Conservation (phyloP, 495 filamentous ascomycete genomes). For the Amphirosellinia nigrospora region DNA sequence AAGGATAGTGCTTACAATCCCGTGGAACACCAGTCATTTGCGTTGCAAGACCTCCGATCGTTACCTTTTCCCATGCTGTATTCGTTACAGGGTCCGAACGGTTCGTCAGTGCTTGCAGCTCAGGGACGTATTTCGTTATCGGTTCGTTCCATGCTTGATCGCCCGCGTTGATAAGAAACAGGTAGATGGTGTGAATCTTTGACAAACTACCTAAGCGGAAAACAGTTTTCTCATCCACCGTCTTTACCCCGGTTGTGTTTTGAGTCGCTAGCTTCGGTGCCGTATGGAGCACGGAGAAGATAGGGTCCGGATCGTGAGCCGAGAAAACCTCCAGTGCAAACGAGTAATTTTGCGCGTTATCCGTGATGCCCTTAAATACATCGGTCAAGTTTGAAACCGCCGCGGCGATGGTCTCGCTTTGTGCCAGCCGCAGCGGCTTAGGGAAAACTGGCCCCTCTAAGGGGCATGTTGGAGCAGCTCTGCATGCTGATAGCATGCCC, state of each 20-base stretch:
- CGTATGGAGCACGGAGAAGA: conserved; percentile 57
- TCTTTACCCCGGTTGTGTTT: conserved; percentile 46
- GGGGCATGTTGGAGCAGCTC: conserved; percentile 50
- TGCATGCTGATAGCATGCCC: conserved; percentile 20
- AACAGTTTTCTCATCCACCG: conserved; percentile 52
- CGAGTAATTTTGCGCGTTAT: conserved; percentile 48
- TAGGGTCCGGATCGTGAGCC: conserved; percentile 44
- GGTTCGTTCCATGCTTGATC: conserved; percentile 47
- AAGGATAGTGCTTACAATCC: conserved; percentile 40
- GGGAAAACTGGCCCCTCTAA: conserved; percentile 57
- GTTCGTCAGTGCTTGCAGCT: conserved; percentile 50
- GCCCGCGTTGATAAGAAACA: conserved; percentile 48
- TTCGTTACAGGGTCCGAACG: conserved; percentile 40
- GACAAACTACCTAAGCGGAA: conserved; percentile 59
- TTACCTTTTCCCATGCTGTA: conserved; percentile 61
- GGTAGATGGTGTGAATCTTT: conserved; percentile 56
- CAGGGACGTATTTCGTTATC: conserved; percentile 60
- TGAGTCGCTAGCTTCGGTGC: conserved; percentile 46
- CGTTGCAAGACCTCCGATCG: conserved; percentile 59
- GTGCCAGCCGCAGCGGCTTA: conserved; percentile 44
- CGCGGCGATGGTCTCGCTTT: conserved; percentile 38
- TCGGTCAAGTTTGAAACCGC: conserved; percentile 47
- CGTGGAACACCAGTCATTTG: conserved; percentile 60
- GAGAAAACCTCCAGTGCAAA: conserved; percentile 59
- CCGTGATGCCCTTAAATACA: conserved; percentile 35